Evolutionary conservation across 2,329 filamentous ascomycete genomes (phyloP).

Genomic region (Venturiaceae sp.): DNA sequence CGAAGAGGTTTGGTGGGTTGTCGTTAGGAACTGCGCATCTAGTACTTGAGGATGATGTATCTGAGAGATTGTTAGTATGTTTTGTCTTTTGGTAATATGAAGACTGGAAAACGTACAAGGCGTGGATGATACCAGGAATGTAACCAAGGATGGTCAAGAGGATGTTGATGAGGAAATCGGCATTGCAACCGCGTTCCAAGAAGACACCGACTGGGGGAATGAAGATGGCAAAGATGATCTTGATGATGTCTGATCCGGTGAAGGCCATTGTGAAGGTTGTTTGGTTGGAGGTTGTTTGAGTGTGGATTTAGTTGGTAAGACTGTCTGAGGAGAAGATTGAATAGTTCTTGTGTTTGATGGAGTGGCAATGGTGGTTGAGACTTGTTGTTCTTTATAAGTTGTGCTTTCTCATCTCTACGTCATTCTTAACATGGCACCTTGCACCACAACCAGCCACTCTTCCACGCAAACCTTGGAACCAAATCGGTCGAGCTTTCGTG

Average conservation of each 20-base stretch:
- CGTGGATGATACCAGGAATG: conserved; percentile 83
- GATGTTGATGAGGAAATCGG: conserved; percentile 64
- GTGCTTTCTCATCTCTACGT: no score
- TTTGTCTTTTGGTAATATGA: not conserved
- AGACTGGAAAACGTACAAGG: conserved; percentile 54
- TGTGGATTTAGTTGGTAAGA: not conserved
- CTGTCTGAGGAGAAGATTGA: not conserved
- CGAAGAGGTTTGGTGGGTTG: not conserved
- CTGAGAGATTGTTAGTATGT: conserved; percentile 25
- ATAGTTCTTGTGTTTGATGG: not conserved
- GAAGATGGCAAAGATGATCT: conserved; percentile 81
- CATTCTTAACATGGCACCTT: no score
- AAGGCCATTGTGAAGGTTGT: conserved; percentile 45
- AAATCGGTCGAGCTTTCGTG: no score
- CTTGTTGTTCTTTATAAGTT: not conserved
- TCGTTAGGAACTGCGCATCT: conserved; percentile 20
- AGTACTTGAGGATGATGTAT: conserved; percentile 87
- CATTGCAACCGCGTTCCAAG: conserved; percentile 83
- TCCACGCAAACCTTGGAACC: no score
- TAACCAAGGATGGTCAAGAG: conserved; percentile 65
- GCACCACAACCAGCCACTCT: no score
- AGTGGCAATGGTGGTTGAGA: not conserved
- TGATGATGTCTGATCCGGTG: conserved; percentile 61
- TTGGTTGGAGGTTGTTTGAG: conserved; percentile 10
- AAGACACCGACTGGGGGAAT: conserved; percentile 87